Evolutionary conservation across 306 rosid genomes (phyloP).

Genomic region (Prunus mongolica): DNA sequence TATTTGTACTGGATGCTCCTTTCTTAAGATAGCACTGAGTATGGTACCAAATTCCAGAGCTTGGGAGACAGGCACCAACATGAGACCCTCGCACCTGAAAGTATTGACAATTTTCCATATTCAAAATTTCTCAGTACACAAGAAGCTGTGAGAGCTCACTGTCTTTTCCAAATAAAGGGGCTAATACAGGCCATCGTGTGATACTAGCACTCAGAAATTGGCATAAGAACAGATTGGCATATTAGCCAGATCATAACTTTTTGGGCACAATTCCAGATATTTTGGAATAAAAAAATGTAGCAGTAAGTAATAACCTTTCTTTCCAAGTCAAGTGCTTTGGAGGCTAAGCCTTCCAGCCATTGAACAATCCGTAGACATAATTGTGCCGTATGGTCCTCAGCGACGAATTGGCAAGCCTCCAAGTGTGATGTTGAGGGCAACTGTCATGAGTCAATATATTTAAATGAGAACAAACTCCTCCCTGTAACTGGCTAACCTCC

Average conservation of each 20-base stretch:
- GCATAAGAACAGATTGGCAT: neutral
- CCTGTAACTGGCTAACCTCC: neutral
- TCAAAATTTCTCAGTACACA: neutral
- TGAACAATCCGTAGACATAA: constrained; percentile 88
- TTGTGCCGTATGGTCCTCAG: constrained; percentile 77
- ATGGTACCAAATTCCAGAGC: constrained; percentile 92
- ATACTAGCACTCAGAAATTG: neutral
- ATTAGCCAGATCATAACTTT: neutral
- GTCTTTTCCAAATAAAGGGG: constrained; percentile 1
- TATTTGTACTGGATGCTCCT: constrained; percentile 52
- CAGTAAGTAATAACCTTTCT: constrained; percentile 58
- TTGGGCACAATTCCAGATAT: constrained; percentile 8
- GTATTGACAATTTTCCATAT: constrained; percentile 16
- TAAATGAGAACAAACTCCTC: constrained; percentile 19
- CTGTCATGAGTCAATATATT: constrained; percentile 44
- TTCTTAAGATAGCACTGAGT: constrained; percentile 80
- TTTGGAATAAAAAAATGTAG: constrained; percentile 14
- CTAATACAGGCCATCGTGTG: neutral
- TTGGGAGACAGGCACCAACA: constrained; percentile 84
- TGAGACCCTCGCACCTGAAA: constrained; percentile 89
- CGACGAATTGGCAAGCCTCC: constrained; percentile 88
- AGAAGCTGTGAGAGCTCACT: neutral
- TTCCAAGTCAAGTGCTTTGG: constrained; percentile 90
- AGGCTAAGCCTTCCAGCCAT: constrained; percentile 93
- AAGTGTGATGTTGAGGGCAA: constrained; percentile 78